These are phyloP conservation scores for Fusarium devonianum DNA, from an alignment of 2,329 filamentous ascomycete species.

Conservation along the genomic window DNA sequence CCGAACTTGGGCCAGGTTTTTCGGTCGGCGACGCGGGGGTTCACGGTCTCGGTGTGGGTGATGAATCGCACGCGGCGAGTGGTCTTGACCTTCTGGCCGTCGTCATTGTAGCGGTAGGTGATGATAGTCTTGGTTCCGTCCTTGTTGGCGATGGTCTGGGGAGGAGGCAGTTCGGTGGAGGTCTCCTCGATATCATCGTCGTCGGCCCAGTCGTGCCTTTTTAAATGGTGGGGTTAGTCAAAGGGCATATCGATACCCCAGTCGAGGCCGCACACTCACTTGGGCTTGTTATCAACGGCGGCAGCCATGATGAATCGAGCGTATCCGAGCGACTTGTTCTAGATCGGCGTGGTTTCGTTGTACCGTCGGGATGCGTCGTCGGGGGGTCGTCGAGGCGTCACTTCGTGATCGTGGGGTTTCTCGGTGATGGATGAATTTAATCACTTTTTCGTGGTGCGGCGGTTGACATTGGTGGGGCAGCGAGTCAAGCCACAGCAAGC, in stretches of 20 bases:
- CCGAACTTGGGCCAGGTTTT: conserved; percentile 95
- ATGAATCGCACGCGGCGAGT: conserved; percentile 94
- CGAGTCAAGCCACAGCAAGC: conserved; percentile 40
- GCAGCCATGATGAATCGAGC: conserved; percentile 49
- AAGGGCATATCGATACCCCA: conserved; percentile 29
- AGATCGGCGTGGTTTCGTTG: conserved; percentile 17
- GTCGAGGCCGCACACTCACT: conserved; percentile 44
- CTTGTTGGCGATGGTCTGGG: conserved; percentile 93
- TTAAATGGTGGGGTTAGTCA: conserved; percentile 50
- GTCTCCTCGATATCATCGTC: conserved; percentile 87
- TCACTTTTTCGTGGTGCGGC: conserved; percentile 53
- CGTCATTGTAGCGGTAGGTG: conserved; percentile 88
- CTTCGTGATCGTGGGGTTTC: conserved; percentile 50
- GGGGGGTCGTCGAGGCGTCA: conserved; percentile 33
- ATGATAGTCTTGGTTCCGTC: conserved; percentile 97
- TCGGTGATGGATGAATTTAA: conserved; percentile 48
- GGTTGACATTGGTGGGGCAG: conserved; percentile 46
- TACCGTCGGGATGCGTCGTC: conserved; percentile 35
- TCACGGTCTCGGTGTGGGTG: conserved; percentile 90
- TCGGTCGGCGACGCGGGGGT: conserved; percentile 94
- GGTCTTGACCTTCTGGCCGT: conserved; percentile 95
- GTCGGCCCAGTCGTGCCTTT: conserved; percentile 88
- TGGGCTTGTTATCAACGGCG: conserved; percentile 50
- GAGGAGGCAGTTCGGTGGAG: conserved; percentile 74
- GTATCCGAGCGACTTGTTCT: conserved; percentile 25